A percentile compares a stretch with the other conserved stretches of the same genome.
These are phyloP conservation scores for Schizochytrium sp. DNA, from an alignment of 108 stramenopile genomes.

Conservation along the genomic window DNA sequence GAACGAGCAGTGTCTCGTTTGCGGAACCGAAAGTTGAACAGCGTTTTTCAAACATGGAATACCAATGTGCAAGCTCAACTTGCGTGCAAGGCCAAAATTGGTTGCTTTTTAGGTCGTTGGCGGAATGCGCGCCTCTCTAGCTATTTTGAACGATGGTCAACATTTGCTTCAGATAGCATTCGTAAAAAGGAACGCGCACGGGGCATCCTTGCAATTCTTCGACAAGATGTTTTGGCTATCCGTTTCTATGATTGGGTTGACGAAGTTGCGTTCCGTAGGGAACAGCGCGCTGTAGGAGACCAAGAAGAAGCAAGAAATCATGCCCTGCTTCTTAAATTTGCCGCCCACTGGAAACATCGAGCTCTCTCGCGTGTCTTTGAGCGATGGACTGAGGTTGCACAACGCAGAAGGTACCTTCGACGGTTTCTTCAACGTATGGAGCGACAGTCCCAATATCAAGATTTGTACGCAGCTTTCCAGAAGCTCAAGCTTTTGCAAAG, in stretches of 20 bases:
- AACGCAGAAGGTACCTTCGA: neutral
- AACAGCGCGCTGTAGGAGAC: neutral
- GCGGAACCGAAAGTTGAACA: neutral
- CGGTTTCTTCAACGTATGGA: neutral
- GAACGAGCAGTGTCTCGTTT: neutral
- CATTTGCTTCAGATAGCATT: neutral
- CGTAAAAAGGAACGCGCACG: neutral
- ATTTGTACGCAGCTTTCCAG: constrained; percentile 1
- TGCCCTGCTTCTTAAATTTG: neutral
- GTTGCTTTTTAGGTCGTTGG: constrained; percentile 1
- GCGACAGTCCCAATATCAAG: neutral
- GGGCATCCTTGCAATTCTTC: neutral
- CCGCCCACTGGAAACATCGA: constrained; percentile 30
- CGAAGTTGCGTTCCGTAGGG: neutral
- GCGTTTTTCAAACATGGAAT: neutral
- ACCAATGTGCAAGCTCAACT: neutral
- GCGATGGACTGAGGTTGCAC: constrained; percentile 16
- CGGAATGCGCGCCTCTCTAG: neutral
- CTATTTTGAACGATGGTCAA: neutral
- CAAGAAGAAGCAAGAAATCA: neutral
- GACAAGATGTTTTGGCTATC: neutral
- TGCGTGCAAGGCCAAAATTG: neutral
- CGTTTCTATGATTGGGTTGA: neutral
- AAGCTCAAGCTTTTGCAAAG: neutral
- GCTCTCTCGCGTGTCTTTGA: neutral